phyloP scores from a whole-genome alignment of 441 rosid species.

The Pelargonium citronellum region DNA sequence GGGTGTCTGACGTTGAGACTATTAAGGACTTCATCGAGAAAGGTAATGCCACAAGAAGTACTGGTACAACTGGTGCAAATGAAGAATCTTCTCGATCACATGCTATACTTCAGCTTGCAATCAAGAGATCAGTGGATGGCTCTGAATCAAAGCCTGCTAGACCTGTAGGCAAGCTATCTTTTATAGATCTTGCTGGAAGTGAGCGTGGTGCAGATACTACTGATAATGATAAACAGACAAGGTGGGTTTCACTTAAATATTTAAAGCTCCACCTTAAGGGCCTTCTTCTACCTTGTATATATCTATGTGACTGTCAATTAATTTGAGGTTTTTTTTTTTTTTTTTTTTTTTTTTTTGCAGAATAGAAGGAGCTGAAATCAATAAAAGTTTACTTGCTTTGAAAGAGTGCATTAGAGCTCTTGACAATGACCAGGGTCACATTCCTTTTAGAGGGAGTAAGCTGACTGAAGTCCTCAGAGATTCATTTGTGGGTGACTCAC shows the following conservation, averaged over 20 bases:
- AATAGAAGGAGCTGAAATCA: constrained; percentile 98
- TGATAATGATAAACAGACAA: constrained; percentile 91
- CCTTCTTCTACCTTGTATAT: not conserved
- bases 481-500: constrained; percentile 91
- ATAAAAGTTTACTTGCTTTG: constrained; percentile 90
- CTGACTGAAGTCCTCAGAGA: constrained; percentile 93
- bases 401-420: constrained; percentile 98
- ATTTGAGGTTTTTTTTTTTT: too few species aligned
- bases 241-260: constrained; percentile 31
- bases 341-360: constrained; percentile 30
- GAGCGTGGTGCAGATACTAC: constrained; percentile 99
- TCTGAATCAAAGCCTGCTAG: constrained; percentile 72
- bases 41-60: constrained; percentile 83
- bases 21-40: constrained; percentile 87
- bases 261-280: not conserved
- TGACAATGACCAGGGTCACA: constrained; percentile 95
- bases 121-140: constrained; percentile 75
- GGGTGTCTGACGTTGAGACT: constrained; percentile 81
- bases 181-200: constrained; percentile 98
- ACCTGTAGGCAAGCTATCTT: constrained; percentile 89
- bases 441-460: constrained; percentile 98
- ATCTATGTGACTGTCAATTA: too few species aligned
- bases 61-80: constrained; percentile 94
- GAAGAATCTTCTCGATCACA: constrained; percentile 99
- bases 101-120: constrained; percentile 93